Evolutionary conservation across 352 stramenopile genomes (phyloP), one percentile per base, ranked within the genome.

Genomic region (Phytophthora foliorum): DNA sequence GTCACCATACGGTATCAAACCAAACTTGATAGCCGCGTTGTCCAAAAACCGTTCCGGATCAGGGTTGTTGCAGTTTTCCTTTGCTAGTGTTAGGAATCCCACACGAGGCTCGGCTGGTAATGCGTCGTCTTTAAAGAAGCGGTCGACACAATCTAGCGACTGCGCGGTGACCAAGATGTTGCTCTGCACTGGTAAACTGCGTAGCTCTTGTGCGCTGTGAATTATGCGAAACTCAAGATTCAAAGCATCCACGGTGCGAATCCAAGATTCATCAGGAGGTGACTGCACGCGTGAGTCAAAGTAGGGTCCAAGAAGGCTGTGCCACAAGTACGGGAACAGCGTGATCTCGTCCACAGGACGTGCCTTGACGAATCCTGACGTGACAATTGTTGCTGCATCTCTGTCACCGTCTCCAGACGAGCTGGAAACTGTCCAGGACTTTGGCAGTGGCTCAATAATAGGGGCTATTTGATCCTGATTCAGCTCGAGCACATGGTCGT

Each of bases 61-160:
- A 5, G 64, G 70, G 53, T 90, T 90, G 62, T 84, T 89, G 70
- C 82, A 90, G 56, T 88, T 80, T 55, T 90, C 82, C 1, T 74
- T 75, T 0, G 82, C 70, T 4, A 90, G 67, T 4, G 82, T 67
- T 6, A 88, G 49, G 55, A 80, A 90, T 2, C 74, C 78, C 6
- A 90, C 67, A 11, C 62, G 71, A 44, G 66, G 46, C 9, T 81
- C 50, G 10, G 24, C 14, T 6, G 74, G 53, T 24, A 82, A 52
- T 6, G 42, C 48, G 8, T 68, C 41, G 13, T 65, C 52, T 7
- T 69, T 44, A 54, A 54, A 77, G 34, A 75, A 49, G 44, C 24
- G 70, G 39, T 69, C 36, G 34, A 77, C 54, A 51, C 54, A 67
- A 42, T 78, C 64, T 5, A 88, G 55, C 21, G 60, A 70, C 52